Percentiles rank a stretch among this genome's conserved stretches.
These are phyloP conservation scores for Tolypocladium endophyticum DNA, from an alignment of 2,329 filamentous ascomycete genomes.

Conservation along the genomic window DNA sequence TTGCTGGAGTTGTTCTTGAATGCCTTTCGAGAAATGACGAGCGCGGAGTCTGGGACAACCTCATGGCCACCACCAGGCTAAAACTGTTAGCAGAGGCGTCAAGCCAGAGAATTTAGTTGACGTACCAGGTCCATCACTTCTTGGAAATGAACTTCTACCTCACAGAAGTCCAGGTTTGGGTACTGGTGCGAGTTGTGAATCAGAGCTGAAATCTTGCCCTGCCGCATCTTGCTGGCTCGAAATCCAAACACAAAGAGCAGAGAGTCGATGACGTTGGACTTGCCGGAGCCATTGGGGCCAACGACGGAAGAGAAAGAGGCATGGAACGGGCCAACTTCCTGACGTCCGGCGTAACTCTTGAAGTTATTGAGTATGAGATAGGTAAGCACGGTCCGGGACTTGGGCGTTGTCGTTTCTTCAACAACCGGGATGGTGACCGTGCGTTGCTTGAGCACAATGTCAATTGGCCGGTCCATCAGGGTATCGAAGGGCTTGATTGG, in stretches of 20 bases:
- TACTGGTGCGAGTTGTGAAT: slow-evolving; percentile 93
- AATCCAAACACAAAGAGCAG: slow-evolving; percentile 98
- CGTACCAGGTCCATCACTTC: slow-evolving; percentile 77
- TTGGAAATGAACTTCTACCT: slow-evolving; percentile 93
- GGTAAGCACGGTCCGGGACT: slow-evolving; percentile 82
- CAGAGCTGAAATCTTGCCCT: slow-evolving; percentile 93
- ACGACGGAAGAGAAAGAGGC: slow-evolving; percentile 96
- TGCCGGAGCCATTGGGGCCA: slow-evolving; percentile 93
- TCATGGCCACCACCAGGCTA: slow-evolving; percentile 63
- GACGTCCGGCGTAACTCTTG: slow-evolving; percentile 94
- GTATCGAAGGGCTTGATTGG: slow-evolving; percentile 69
- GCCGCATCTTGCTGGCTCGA: slow-evolving; percentile 96
- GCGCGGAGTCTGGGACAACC: slow-evolving; percentile 70
- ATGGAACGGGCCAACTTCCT: slow-evolving; percentile 95
- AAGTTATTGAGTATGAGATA: slow-evolving; percentile 92
- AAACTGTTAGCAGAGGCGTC: slow-evolving; percentile 13
- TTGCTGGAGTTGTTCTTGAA: slow-evolving; percentile 99
- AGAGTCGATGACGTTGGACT: slow-evolving; percentile 98
- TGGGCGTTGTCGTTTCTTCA: slow-evolving; percentile 64
- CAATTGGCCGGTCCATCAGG: slow-evolving; percentile 79
- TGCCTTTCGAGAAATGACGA: slow-evolving; percentile 81
- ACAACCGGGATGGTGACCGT: slow-evolving; percentile 56
- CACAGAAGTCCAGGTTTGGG: slow-evolving; percentile 79
- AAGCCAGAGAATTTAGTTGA: background rate
- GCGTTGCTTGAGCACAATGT: slow-evolving; percentile 82